Conservation (phyloP, 352 stramenopile genomes). For the Plasmopara viticola region DNA sequence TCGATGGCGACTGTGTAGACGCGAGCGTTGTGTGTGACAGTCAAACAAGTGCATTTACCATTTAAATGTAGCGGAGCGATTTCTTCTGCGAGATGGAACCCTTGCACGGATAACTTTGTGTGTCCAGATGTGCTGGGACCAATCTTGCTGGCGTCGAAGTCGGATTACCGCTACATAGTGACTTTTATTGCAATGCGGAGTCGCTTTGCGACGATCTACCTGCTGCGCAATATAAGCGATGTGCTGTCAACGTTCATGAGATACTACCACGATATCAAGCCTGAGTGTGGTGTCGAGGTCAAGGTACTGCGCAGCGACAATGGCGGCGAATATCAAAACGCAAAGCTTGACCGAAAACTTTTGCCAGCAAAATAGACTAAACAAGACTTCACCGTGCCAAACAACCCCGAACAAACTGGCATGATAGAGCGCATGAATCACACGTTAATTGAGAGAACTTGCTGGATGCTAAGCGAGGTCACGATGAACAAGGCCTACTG, state of each 20-base stretch:
- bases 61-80: no score
- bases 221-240: not conserved
- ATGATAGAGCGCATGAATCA: slow-evolving; percentile 1
- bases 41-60: not conserved
- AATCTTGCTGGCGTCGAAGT: not conserved
- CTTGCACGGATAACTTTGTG: not conserved
- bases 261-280: no score
- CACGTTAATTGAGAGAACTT: not conserved
- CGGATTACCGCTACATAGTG: not conserved
- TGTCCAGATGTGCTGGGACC: not conserved
- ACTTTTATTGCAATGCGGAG: not conserved
- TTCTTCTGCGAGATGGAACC: not conserved
- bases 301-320: not conserved
- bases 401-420: not conserved
- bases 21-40: no score
- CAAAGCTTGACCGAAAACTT: not conserved
- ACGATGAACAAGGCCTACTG: not conserved
- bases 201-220: not conserved
- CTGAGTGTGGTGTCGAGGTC: not conserved
- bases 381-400: not conserved
- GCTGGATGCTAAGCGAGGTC: slow-evolving; percentile 1
- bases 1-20: no score
- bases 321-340: not conserved
- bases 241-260: not conserved
- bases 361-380: not conserved